Base-by-base conservation (phyloP, 805 yeast genomes). In the Pichia pseudocactophila region DNA sequence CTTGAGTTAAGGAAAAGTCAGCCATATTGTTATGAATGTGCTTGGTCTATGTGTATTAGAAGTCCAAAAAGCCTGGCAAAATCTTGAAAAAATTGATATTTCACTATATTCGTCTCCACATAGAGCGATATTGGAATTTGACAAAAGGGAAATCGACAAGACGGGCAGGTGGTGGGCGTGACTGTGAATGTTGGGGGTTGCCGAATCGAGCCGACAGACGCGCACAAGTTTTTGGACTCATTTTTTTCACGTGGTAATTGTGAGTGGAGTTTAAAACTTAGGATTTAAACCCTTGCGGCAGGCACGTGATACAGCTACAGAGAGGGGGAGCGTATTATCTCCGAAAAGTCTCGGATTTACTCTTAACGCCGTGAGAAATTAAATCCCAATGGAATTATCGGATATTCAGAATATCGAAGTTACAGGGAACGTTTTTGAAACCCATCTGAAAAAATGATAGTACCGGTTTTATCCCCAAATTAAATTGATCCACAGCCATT, bases 1-100 rank as follows among this genome's bases (percentile, higher is more conserved):
- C 96, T 73, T 88, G 87, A 71, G 96, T 87, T 52, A 61, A 56
- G 38, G 63, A 59, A 51, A 61, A 61, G 55, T 60, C 64, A 56
- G 64, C 64, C 65, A 61, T 28, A 28, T 62, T 49, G 46, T 53
- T 53, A 50, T 38, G 39, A 41, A 43, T 44, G 44, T 47, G 42
- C 43, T 41, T 39, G 42, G 43, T 41, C 41, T 41, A 37, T 37
- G 30, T 34, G 25, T 30, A 30, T 22, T 17, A 34, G 16, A 37
- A 34, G 37, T 36, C 13, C n/a, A n/a, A 16, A 30, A 17, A 34
- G 15, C 15, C 15, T 28, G 31, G 18, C 18, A 20, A 20, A 27
- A 20, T 20, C 7, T 13, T 27, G 36, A 32, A 32, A 15, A 28
- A 26, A 9, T 33, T 22, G 25, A 22, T 22, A 22, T 22, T 22